phyloP scores from a whole-genome alignment of 768 basidiomycete genomes.

The Termitomyces sp. region DNA sequence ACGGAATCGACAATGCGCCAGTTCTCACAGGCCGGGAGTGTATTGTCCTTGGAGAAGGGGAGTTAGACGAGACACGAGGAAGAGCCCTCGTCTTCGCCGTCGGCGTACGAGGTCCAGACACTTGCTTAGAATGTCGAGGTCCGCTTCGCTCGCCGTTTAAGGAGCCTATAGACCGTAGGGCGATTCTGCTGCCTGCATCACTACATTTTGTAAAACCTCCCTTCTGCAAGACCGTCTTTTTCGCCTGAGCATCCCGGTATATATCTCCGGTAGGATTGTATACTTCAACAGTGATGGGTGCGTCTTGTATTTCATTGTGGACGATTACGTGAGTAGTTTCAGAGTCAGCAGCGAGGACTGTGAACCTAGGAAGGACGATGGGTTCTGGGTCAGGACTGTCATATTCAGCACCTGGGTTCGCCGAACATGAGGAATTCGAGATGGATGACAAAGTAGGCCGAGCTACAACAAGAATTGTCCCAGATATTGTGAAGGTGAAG shows the following conservation, averaged over 20 bases:
- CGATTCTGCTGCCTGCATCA: conserved; percentile 57
- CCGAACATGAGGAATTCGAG: conserved; percentile 16
- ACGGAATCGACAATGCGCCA: conserved; percentile 59
- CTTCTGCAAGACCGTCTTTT: conserved; percentile 58
- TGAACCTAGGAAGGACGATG: conserved; percentile 64
- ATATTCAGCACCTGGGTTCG: conserved; percentile 12
- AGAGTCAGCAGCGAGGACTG: conserved; percentile 59
- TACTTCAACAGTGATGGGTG: conserved; percentile 49
- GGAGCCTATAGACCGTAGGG: conserved; percentile 34
- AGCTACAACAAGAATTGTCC: conserved; percentile 58
- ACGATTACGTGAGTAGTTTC: conserved; percentile 56
- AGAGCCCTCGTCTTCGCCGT: conserved; percentile 22
- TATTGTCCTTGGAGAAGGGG: conserved; percentile 20
- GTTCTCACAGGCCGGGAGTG: conserved; percentile 35
- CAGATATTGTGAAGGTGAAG: conserved; percentile 63
- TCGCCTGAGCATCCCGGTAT: conserved; percentile 50
- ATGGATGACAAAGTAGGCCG: conserved; percentile 25
- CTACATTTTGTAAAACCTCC: conserved; percentile 56
- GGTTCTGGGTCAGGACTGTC: conserved; percentile 36
- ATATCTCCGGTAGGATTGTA: conserved; percentile 55
- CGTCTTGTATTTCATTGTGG: conserved; percentile 50
- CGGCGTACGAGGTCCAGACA: conserved; percentile 31
- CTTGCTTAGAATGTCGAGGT: conserved; percentile 17
- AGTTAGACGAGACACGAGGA: conserved; percentile 23
- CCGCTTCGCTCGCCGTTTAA: conserved; percentile 21